Conservation (phyloP, 1,139 yeast species). For the Taphrina confusa region DNA sequence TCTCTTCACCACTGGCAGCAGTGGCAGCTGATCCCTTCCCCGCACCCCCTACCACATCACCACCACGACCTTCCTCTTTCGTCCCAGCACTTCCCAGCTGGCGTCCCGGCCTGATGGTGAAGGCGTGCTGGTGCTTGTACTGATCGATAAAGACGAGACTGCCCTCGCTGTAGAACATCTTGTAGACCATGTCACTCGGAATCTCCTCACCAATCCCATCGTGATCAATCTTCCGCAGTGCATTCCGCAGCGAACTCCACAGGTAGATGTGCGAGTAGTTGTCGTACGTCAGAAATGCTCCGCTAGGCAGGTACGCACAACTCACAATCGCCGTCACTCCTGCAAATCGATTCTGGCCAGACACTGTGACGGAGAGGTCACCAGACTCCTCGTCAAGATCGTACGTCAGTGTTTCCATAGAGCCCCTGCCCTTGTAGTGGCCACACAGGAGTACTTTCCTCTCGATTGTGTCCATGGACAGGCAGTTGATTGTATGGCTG, state of each 20-base stretch:
- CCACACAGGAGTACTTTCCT: constrained; percentile 1
- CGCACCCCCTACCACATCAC: not conserved
- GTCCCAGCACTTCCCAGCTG: not conserved
- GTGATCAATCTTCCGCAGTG: constrained; percentile 19
- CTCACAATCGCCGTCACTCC: constrained; percentile 22
- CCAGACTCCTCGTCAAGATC: not conserved
- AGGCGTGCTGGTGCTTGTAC: constrained; percentile 25
- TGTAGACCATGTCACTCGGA: constrained; percentile 18
- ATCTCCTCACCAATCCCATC: constrained; percentile 25
- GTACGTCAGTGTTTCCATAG: constrained; percentile 8
- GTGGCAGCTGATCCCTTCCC: too few species aligned
- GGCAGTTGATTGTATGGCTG: constrained; percentile 6
- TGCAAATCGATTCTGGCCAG: constrained; percentile 12
- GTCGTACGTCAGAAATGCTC: constrained; percentile 19
- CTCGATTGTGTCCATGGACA: not conserved
- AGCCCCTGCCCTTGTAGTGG: constrained; percentile 20
- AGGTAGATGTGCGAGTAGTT: constrained; percentile 19
- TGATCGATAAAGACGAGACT: constrained; percentile 11
- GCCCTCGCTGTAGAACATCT: constrained; percentile 19
- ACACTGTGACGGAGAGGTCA: not conserved
- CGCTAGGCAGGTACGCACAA: constrained; percentile 13
- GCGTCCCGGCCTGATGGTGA: constrained; percentile 19
- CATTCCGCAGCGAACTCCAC: constrained; percentile 1
- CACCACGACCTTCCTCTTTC: not conserved
- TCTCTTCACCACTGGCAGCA: not conserved